Base-by-base conservation (phyloP, 2,329 filamentous ascomycete genomes). In the Fusarium robinianum region DNA sequence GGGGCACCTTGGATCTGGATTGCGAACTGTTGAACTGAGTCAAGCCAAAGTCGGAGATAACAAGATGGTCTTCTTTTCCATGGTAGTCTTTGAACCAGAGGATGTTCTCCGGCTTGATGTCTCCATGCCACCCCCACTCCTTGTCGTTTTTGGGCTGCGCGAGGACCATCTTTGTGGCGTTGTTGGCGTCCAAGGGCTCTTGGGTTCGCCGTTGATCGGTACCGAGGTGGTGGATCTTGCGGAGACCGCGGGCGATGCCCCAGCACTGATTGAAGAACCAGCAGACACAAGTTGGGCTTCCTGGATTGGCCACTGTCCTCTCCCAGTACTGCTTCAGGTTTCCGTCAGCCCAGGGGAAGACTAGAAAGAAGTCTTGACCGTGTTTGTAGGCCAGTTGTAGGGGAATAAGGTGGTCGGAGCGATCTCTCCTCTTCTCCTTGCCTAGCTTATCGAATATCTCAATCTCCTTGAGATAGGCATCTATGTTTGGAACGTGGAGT, bases 71-170 rank as follows among this genome's bases (percentile, higher is more conserved):
- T 3, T 9, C 10, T 14, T 14, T n/a, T 2, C 15, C 33, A 2
- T 32, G 12, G 15, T 38, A 38, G 8, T 26, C 12, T 4, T 32
- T 11, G 11, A 44, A 55, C 47, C 11, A 44, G 18, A 44, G 22
- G 15, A 38, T 44, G 26, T 38, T 44, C 16, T 44, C 37, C 10
- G 44, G 44, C 15, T 47, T 47, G 25, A 47, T 42, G 12, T 47
- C 44, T 3, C 44, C 26, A 6, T 38, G 44, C 9, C 44, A 14
- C 0, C 44, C 42, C 42, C 9, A 58, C 47, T 33, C 23, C 2
- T 42, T 42, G 11, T 2, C 25, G 3, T 15, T 17, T 10, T 5
- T 8, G n/a, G n/a, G n/a, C 15, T n/a, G 17, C 7, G 16, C 14
- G 5, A 23, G 8, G 1, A 27, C 4, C 4, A 17, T 16, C 14